These are phyloP conservation scores for Oryza rufipogon DNA, from an alignment of 176 grass and related monocot species.

Conservation along the genomic window DNA sequence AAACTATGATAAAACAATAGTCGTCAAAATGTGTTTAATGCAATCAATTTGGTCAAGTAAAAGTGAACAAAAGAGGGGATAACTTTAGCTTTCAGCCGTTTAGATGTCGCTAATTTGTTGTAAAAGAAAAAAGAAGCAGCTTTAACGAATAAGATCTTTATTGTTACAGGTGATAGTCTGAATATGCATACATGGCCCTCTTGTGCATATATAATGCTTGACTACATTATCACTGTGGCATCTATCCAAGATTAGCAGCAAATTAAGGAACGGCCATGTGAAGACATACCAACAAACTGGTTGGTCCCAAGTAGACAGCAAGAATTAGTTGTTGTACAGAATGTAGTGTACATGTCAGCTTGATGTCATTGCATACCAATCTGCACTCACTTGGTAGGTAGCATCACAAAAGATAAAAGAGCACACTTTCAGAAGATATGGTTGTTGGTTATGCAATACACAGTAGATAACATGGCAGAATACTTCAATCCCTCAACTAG, in stretches of 20 bases:
- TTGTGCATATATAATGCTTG: slow-evolving; percentile 21
- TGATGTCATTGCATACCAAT: slow-evolving; percentile 38
- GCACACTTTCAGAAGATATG: slow-evolving; percentile 18
- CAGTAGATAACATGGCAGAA: background rate
- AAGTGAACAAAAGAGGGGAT: background rate
- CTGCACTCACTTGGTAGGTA: slow-evolving; percentile 35
- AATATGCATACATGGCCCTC: slow-evolving; percentile 5
- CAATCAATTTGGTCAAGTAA: background rate
- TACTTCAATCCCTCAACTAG: slow-evolving; percentile 1
- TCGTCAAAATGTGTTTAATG: background rate
- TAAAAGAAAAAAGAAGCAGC: slow-evolving; percentile 29
- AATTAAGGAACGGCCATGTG: slow-evolving; percentile 29
- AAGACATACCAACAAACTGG: slow-evolving; percentile 45
- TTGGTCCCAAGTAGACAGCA: slow-evolving; percentile 51
- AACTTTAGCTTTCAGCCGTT: slow-evolving; percentile 22
- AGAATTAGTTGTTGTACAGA: slow-evolving; percentile 48
- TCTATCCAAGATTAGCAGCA: slow-evolving; percentile 33
- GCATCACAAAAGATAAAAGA: slow-evolving; percentile 35
- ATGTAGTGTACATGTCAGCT: slow-evolving; percentile 40
- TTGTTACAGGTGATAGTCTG: background rate
- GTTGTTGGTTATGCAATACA: slow-evolving; percentile 1
- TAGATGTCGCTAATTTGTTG: slow-evolving; percentile 24
- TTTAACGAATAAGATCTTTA: background rate
- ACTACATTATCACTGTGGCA: slow-evolving; percentile 30
- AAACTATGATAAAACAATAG: too few species aligned